Evolutionary conservation across 1,139 yeast species (phyloP).

Genomic region (Scheffersomyces titani): DNA sequence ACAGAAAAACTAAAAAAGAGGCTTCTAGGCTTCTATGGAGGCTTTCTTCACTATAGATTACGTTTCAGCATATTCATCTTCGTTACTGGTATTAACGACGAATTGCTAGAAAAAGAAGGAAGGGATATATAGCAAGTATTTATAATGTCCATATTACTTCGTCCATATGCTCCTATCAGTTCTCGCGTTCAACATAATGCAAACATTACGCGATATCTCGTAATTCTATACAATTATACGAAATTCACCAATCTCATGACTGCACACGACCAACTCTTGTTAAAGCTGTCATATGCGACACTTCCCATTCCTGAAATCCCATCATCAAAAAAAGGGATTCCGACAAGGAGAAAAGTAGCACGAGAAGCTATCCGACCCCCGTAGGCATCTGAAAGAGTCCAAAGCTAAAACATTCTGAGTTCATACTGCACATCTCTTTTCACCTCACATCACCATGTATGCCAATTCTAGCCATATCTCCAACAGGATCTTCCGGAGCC

Average conservation of each 20-base stretch:
- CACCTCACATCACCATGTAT: slow-evolving; percentile 12
- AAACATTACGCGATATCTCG: not conserved
- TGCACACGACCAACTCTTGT: not conserved
- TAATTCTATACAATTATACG: not conserved
- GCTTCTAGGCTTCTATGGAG: too few relatives aligned
- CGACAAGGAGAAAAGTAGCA: not conserved
- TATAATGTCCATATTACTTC: too few relatives aligned
- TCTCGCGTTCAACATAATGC: not conserved
- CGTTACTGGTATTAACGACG: too few relatives aligned
- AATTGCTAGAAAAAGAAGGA: too few relatives aligned
- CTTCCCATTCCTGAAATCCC: not conserved
- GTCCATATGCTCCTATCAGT: too few relatives aligned
- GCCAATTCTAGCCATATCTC: slow-evolving; percentile 34
- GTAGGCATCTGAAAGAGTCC: not conserved
- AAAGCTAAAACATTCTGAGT: not conserved
- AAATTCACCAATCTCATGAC: too few relatives aligned
- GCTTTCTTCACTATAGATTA: too few relatives aligned
- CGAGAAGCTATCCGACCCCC: too few relatives aligned
- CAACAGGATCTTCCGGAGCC: slow-evolving; percentile 32
- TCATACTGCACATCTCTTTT: not conserved
- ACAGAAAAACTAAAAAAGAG: too few relatives aligned
- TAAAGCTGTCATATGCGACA: not conserved
- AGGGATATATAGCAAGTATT: too few relatives aligned
- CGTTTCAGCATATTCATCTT: too few relatives aligned
- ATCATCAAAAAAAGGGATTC: not conserved